Evolutionary conservation across 1,139 yeast genomes (phyloP).

Genomic region (Diutina mesorugosa): DNA sequence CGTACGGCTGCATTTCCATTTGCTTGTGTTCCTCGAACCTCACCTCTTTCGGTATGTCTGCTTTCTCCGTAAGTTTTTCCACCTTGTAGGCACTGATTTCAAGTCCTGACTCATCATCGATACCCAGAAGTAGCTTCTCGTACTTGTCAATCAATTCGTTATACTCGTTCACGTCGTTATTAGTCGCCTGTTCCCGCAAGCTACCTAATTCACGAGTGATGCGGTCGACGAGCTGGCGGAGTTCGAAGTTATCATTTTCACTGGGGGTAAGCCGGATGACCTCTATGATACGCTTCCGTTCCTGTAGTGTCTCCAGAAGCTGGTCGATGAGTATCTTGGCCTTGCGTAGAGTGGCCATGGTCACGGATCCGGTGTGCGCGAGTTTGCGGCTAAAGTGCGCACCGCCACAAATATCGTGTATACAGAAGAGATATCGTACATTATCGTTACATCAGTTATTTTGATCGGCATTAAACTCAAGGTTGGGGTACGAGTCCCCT

Average conservation of each 20-base stretch:
- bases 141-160: conserved; percentile 8
- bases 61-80: neutral
- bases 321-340: conserved; percentile 9
- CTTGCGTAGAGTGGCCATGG: neutral
- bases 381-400: neutral
- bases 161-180: neutral
- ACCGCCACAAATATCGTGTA: neutral
- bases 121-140: conserved; percentile 4
- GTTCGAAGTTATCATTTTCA: neutral
- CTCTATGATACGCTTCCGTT: conserved; percentile 3
- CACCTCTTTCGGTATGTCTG: conserved; percentile 12
- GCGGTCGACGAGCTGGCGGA: conserved; percentile 1
- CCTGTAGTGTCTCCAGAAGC: conserved; percentile 21
- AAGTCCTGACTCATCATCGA: neutral
- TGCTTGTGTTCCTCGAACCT: conserved; percentile 14
- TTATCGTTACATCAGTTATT: neutral
- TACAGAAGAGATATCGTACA: neutral
- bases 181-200: neutral
- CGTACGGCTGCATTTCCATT: conserved; percentile 12
- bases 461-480: neutral
- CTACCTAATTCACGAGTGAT: neutral
- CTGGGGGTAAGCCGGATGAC: neutral
- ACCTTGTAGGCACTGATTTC: neutral
- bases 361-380: neutral
- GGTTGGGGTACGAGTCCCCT: neutral